Percentiles rank a stretch among this genome's conserved stretches.
phyloP scores from a whole-genome alignment of 306 rosid species.

The Vigna radiata region DNA sequence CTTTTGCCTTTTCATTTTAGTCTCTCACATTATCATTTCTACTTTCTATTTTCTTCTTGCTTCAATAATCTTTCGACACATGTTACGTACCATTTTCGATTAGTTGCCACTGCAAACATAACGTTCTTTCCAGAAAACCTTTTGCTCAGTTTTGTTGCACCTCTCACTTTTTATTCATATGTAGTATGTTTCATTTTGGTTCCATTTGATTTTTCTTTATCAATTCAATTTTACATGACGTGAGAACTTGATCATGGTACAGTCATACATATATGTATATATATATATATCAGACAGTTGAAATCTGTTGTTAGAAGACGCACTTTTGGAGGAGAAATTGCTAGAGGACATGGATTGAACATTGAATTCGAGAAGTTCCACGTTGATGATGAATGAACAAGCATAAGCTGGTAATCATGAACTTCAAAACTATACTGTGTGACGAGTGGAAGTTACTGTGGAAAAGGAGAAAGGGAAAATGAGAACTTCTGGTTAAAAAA shows the following conservation, averaged over 20 bases:
- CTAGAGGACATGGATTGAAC: constrained; percentile 27
- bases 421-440: constrained; percentile 32
- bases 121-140: constrained; percentile 24
- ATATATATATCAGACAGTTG: neutral
- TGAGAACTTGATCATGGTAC: constrained; percentile 28
- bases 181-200: neutral
- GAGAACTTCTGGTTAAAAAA: neutral
- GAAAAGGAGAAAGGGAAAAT: constrained; percentile 11
- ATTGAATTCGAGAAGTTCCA: constrained; percentile 39
- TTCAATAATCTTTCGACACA: constrained; percentile 36
- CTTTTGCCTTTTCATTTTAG: constrained; percentile 37
- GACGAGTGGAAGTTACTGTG: constrained; percentile 21
- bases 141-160: constrained; percentile 36
- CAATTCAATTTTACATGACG: constrained; percentile 31
- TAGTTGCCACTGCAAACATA: constrained; percentile 14
- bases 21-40: constrained; percentile 43
- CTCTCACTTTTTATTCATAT: neutral
- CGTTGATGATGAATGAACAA: constrained; percentile 21
- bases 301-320: constrained; percentile 17
- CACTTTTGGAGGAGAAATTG: constrained; percentile 39
- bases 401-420: constrained; percentile 34
- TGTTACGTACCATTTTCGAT: constrained; percentile 12
- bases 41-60: constrained; percentile 24
- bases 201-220: neutral
- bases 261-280: constrained; percentile 10